Percentiles rank a stretch among this genome's conserved stretches.
phyloP scores from a whole-genome alignment of 495 filamentous ascomycete species.

The Penicillium paradoxum region DNA sequence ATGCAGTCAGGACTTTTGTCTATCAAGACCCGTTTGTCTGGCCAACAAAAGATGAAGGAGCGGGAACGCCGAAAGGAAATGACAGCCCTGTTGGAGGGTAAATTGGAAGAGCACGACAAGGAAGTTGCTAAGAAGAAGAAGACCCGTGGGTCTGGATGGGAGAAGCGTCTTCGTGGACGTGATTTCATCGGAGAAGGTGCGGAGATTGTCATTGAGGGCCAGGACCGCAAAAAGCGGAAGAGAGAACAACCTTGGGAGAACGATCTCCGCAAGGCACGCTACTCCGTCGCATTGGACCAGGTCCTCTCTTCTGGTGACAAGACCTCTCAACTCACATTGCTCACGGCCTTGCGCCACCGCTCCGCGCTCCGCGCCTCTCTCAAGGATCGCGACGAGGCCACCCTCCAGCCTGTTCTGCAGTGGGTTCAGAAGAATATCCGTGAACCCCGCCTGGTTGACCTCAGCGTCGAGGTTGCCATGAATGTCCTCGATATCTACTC shows the following conservation, averaged over 20 bases:
- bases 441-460: slow-evolving; percentile 69
- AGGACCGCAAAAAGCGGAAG: slow-evolving; percentile 51
- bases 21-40: slow-evolving; percentile 78
- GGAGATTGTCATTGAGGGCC: slow-evolving; percentile 82
- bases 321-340: slow-evolving; percentile 63
- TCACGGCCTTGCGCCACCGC: slow-evolving; percentile 81
- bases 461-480: slow-evolving; percentile 75
- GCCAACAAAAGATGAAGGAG: slow-evolving; percentile 73
- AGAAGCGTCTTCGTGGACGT: slow-evolving; percentile 65
- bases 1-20: slow-evolving; percentile 88
- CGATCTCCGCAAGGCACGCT: slow-evolving; percentile 72
- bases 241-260: slow-evolving; percentile 73
- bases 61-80: slow-evolving; percentile 80
- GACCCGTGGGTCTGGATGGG: slow-evolving; percentile 61
- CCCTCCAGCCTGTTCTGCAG: slow-evolving; percentile 72
- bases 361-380: slow-evolving; percentile 81
- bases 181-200: slow-evolving; percentile 81
- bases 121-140: slow-evolving; percentile 61
- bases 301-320: slow-evolving; percentile 58
- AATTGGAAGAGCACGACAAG: slow-evolving; percentile 62
- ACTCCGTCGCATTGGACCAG: slow-evolving; percentile 69
- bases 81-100: slow-evolving; percentile 73
- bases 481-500: slow-evolving; percentile 83
- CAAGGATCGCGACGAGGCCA: slow-evolving; percentile 73
- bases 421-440: slow-evolving; percentile 77